A percentile compares a stretch with the other conserved stretches of the same genome.
Evolutionary conservation across 176 grass and related monocot genomes (phyloP).

Genomic region (Oryza brachyantha): DNA sequence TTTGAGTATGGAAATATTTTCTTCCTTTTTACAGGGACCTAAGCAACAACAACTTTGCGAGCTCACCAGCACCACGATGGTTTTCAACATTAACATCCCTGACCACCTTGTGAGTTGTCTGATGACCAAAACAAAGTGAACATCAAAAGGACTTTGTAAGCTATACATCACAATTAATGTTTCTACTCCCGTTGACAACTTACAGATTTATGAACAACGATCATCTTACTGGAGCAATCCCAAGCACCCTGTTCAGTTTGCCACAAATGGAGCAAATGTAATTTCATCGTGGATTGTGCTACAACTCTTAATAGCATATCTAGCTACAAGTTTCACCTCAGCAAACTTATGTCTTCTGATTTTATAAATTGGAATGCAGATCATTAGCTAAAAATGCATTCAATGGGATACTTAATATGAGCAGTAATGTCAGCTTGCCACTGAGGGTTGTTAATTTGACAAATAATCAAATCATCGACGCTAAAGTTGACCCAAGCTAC

Average conservation of each 20-base stretch:
- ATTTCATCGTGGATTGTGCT: constrained; percentile 19
- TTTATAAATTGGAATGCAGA: constrained; percentile 35
- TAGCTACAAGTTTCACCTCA: constrained; percentile 15
- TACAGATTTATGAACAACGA: constrained; percentile 47
- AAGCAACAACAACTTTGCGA: constrained; percentile 55
- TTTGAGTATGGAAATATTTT: background rate
- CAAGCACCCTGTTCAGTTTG: constrained; percentile 43
- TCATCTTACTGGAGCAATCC: constrained; percentile 53
- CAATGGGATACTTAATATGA: constrained; percentile 32
- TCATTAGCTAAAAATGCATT: constrained; percentile 53
- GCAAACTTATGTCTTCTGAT: background rate
- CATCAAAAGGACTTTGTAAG: constrained; percentile 12
- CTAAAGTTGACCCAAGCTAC: constrained; percentile 6
- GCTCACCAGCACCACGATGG: constrained; percentile 50
- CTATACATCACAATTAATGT: background rate
- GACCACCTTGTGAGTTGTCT: constrained; percentile 50
- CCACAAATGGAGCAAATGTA: constrained; percentile 69
- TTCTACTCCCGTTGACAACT: constrained; percentile 1
- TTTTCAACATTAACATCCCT: constrained; percentile 41
- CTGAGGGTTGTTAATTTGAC: constrained; percentile 57
- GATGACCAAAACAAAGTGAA: background rate
- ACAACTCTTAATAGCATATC: constrained; percentile 3
- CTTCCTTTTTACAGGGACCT: constrained; percentile 41
- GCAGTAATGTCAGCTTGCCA: constrained; percentile 22
- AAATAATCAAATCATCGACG: constrained; percentile 33